phyloP scores from a whole-genome alignment of 495 filamentous ascomycete species.

The Aspergillus cristatus region DNA sequence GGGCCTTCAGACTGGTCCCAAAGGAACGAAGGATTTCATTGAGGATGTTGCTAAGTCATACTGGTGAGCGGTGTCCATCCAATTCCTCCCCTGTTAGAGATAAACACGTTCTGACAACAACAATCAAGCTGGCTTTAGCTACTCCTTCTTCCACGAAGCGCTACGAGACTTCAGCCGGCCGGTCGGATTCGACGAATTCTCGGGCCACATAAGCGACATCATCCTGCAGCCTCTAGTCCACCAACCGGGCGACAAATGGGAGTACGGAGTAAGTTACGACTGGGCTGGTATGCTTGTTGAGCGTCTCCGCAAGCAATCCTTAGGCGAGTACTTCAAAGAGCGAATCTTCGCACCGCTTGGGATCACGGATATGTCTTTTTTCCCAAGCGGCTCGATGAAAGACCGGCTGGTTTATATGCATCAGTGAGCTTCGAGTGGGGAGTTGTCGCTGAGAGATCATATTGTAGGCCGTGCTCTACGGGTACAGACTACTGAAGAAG shows the following conservation, averaged over 20 bases:
- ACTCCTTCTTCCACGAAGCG: conserved; percentile 45
- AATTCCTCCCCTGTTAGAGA: too few relatives aligned
- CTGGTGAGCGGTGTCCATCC: too few relatives aligned
- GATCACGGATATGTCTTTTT: conserved; percentile 43
- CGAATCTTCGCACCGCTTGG: conserved; percentile 50
- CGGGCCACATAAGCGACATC: conserved; percentile 27
- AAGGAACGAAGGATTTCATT: conserved; percentile 50
- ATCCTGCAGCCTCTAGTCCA: conserved; percentile 40
- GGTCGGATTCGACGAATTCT: conserved; percentile 46
- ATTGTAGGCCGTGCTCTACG: conserved; percentile 27
- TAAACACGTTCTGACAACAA: too few relatives aligned
- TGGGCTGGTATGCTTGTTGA: conserved; percentile 53
- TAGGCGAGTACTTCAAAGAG: conserved; percentile 48
- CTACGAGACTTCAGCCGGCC: conserved; percentile 36
- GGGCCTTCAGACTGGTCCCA: conserved; percentile 27
- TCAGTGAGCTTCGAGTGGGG: conserved; percentile 28
- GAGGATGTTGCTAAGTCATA: conserved; percentile 54
- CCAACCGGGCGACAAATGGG: conserved; percentile 49
- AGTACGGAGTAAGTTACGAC: conserved; percentile 51
- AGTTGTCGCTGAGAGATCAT: conserved; percentile 35
- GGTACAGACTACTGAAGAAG: too few relatives aligned
- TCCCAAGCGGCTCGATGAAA: conserved; percentile 44
- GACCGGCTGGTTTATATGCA: conserved; percentile 42
- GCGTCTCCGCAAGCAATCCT: conserved; percentile 36
- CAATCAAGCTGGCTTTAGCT: conserved; percentile 37